Evolutionary conservation across 2,329 filamentous ascomycete species (phyloP).

Genomic region (Fusarium incarnatum): DNA sequence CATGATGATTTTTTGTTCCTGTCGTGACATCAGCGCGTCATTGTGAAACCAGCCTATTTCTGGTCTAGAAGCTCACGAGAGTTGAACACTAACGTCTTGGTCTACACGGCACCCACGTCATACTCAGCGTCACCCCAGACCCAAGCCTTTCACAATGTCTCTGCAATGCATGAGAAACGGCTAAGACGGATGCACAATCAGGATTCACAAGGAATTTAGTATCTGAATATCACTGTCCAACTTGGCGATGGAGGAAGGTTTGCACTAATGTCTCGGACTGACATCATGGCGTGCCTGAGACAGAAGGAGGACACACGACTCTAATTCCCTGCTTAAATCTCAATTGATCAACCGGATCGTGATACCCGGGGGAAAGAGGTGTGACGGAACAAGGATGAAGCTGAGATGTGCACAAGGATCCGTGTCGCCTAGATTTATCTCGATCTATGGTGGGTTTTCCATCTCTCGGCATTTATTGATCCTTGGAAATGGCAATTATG

Average conservation of each 20-base stretch:
- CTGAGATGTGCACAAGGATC: background rate
- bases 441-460: background rate
- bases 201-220: constrained; percentile 7
- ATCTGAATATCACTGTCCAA: background rate
- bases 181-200: constrained; percentile 11
- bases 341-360: background rate
- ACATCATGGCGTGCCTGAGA: constrained; percentile 17
- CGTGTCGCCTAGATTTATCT: background rate
- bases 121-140: constrained; percentile 15
- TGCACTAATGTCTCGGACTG: background rate
- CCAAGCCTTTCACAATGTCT: background rate
- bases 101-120: constrained; percentile 23
- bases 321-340: background rate
- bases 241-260: constrained; percentile 1
- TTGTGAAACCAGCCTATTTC: constrained; percentile 17
- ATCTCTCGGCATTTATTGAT: background rate
- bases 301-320: constrained; percentile 1
- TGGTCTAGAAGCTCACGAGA: constrained; percentile 3
- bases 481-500: background rate
- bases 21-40: constrained; percentile 30
- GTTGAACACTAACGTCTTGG: constrained; percentile 1
- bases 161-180: background rate
- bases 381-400: background rate
- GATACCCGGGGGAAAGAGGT: background rate
- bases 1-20: constrained; percentile 19